Evolutionary conservation across 768 basidiomycete genomes (phyloP).

Genomic region (Suillus weaverae): DNA sequence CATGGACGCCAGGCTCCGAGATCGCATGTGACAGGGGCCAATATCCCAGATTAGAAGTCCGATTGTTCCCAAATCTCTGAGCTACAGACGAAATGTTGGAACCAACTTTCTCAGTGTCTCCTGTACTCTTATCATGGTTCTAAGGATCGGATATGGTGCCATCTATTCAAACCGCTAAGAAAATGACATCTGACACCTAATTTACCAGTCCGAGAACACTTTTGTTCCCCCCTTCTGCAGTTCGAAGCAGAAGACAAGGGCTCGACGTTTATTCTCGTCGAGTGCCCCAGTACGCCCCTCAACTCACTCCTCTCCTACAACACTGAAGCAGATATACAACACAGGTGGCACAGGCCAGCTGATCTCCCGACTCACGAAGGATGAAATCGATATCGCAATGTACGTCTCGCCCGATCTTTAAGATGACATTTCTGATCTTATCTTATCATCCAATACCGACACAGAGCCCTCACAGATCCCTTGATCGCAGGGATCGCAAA

Average conservation of each 20-base stretch:
- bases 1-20: neutral
- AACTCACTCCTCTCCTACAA: neutral
- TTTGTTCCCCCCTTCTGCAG: slow-evolving; percentile 89
- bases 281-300: slow-evolving; percentile 73
- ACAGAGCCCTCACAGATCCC: slow-evolving; percentile 85
- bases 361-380: slow-evolving; percentile 69
- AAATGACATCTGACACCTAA: neutral
- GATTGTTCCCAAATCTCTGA: neutral
- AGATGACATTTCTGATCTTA: slow-evolving; percentile 1
- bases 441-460: slow-evolving; percentile 6
- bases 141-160: slow-evolving; percentile 35
- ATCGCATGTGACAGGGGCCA: neutral
- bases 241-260: slow-evolving; percentile 69
- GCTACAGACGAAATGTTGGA: neutral
- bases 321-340: slow-evolving; percentile 12
- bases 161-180: neutral
- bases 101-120: neutral
- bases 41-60: neutral
- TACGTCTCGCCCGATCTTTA: slow-evolving; percentile 24
- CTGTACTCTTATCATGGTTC: slow-evolving; percentile 21
- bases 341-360: slow-evolving; percentile 85
- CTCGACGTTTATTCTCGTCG: slow-evolving; percentile 77
- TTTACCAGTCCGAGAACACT: slow-evolving; percentile 75
- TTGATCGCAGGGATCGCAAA: slow-evolving; percentile 92
- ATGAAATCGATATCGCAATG: slow-evolving; percentile 85